Evolutionary conservation across 257 asterid species (phyloP).

Genomic region (Plectranthus barbatus): DNA sequence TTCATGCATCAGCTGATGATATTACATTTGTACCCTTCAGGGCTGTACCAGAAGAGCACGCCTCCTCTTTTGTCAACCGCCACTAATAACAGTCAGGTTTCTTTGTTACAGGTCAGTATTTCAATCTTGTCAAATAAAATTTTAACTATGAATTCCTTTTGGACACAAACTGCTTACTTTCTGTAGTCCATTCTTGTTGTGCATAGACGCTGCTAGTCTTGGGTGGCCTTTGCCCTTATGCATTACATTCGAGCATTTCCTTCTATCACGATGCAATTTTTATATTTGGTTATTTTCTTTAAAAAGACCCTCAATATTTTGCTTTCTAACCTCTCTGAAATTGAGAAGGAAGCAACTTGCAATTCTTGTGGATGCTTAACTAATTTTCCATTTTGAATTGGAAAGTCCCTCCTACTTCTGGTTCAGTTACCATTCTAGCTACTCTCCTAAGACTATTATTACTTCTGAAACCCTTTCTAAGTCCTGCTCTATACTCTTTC

Average conservation of each 20-base stretch:
- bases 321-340: too few species aligned
- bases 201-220: too few species aligned
- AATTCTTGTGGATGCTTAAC: slow-evolving; percentile 1
- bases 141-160: too few species aligned
- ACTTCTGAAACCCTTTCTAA: not conserved
- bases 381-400: not conserved
- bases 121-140: not conserved
- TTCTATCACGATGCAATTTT: not conserved
- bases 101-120: slow-evolving; percentile 55
- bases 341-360: not conserved
- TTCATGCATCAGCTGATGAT: slow-evolving; percentile 10
- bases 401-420: not conserved
- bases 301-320: not conserved
- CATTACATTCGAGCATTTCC: slow-evolving; percentile 1
- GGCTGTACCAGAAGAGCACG: slow-evolving; percentile 76
- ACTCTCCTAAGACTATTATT: not conserved
- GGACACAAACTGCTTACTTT: not conserved
- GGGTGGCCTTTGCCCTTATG: not conserved
- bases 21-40: slow-evolving; percentile 31
- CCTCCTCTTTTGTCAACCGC: slow-evolving; percentile 68
- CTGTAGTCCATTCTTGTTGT: too few species aligned
- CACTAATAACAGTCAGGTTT: slow-evolving; percentile 53
- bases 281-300: not conserved
- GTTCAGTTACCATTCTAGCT: not conserved
- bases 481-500: not conserved